A percentile compares a stretch with the other conserved stretches of the same genome.
Evolutionary conservation across 1,284 basidiomycete species (phyloP).

Genomic region (Ustilago bromivora): DNA sequence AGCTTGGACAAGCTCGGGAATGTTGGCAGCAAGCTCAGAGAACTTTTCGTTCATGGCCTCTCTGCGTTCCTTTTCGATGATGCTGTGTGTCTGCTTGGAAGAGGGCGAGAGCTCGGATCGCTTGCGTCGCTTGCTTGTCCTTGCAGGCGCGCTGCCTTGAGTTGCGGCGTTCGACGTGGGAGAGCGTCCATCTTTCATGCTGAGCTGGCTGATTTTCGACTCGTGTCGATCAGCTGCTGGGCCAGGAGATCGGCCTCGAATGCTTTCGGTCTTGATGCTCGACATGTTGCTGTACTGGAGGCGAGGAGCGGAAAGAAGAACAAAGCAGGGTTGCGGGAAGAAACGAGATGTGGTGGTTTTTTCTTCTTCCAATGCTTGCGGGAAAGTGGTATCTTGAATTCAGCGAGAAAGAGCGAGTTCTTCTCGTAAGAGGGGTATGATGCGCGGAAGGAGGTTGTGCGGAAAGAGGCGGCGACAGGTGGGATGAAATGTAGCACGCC

Average conservation of each 20-base stretch:
- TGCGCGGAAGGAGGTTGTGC: conserved; percentile 3
- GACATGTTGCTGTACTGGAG: conserved; percentile 15
- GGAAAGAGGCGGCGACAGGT: conserved; percentile 4
- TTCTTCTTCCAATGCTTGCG: conserved; percentile 2
- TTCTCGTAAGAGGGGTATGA: conserved; percentile 28
- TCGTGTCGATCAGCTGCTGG: conserved; percentile 39
- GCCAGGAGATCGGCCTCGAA: conserved; percentile 41
- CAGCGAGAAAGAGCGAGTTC: conserved; percentile 13
- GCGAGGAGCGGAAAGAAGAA: background rate
- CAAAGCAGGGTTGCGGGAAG: background rate
- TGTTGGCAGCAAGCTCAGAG: conserved; percentile 45
- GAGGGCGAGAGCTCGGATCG: conserved; percentile 48
- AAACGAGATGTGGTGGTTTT: background rate
- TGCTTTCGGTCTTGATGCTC: conserved; percentile 25
- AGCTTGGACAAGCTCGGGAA: conserved; percentile 46
- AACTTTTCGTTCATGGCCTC: conserved; percentile 57
- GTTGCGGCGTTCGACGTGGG: background rate
- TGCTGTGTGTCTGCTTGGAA: conserved; percentile 50
- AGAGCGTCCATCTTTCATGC: conserved; percentile 22
- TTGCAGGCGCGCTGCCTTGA: conserved; percentile 14
- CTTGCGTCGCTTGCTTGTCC: conserved; percentile 45
- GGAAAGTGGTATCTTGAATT: conserved; percentile 6
- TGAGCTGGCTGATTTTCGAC: conserved; percentile 22
- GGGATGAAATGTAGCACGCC: conserved; percentile 2
- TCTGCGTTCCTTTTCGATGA: conserved; percentile 51